A percentile compares a stretch with the other conserved stretches of the same genome.
Conservation (phyloP, 441 rosid species). For the Populus trichocarpa region DNA sequence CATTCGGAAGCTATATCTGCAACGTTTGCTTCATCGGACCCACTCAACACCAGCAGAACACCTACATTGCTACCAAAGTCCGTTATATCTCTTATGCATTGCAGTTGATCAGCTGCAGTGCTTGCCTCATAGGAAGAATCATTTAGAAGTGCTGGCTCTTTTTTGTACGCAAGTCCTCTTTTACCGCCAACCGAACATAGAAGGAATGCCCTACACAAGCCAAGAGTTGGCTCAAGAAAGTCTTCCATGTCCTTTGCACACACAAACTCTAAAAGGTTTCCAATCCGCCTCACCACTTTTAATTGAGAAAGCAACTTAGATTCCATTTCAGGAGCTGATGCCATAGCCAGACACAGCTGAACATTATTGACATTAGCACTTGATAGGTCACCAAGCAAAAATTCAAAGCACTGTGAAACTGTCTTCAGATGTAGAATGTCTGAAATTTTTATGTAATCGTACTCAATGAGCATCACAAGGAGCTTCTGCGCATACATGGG, state of each 20-base stretch:
- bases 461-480: slow-evolving; percentile 88
- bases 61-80: slow-evolving; percentile 76
- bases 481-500: slow-evolving; percentile 97
- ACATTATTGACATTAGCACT: slow-evolving; percentile 87
- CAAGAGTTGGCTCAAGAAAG: slow-evolving; percentile 85
- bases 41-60: slow-evolving; percentile 58
- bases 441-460: slow-evolving; percentile 62
- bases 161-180: slow-evolving; percentile 43
- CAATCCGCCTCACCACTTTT: slow-evolving; percentile 76
- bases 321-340: slow-evolving; percentile 97
- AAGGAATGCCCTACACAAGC: slow-evolving; percentile 78
- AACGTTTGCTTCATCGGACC: slow-evolving; percentile 40
- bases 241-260: slow-evolving; percentile 91
- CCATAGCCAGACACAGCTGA: slow-evolving; percentile 84
- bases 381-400: slow-evolving; percentile 85
- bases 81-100: slow-evolving; percentile 60
- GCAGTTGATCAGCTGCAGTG: slow-evolving; percentile 46
- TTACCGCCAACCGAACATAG: slow-evolving; percentile 52
- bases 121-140: slow-evolving; percentile 44
- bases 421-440: slow-evolving; percentile 77
- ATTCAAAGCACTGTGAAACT: slow-evolving; percentile 86
- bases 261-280: slow-evolving; percentile 84
- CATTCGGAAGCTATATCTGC: slow-evolving; percentile 85
- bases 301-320: slow-evolving; percentile 77
- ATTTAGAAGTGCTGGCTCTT: slow-evolving; percentile 58